A percentile compares a stretch with the other conserved stretches of the same genome.
phyloP scores from a whole-genome alignment of 2,329 filamentous ascomycete species.

The Tolypocladium sp. region DNA sequence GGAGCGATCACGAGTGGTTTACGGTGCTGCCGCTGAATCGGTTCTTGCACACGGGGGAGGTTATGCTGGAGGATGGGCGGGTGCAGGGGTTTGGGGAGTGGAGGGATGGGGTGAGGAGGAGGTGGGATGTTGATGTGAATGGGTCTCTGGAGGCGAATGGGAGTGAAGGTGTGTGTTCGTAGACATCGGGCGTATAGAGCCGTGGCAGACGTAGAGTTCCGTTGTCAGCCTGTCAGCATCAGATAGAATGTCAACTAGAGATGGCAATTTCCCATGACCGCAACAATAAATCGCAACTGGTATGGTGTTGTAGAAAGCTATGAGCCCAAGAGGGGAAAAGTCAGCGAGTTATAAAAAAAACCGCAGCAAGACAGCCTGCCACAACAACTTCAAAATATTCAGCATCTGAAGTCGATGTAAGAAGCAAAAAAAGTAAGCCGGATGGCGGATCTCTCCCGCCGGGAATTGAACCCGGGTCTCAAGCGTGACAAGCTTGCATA shows the following conservation, averaged over 20 bases:
- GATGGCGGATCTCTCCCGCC: slow-evolving; percentile 5
- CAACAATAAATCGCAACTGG: no score
- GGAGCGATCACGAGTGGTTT: slow-evolving; percentile 29
- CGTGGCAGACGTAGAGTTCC: no score
- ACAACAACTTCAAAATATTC: not conserved
- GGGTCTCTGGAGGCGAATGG: no score
- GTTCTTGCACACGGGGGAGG: slow-evolving; percentile 27
- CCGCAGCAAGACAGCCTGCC: no score
- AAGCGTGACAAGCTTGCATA: slow-evolving; percentile 6
- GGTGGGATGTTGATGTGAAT: slow-evolving; percentile 13
- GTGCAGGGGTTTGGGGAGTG: slow-evolving; percentile 25
- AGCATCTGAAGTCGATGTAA: not conserved
- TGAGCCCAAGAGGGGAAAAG: not conserved
- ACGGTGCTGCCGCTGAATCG: slow-evolving; percentile 24
- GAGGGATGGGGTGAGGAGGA: slow-evolving; percentile 22
- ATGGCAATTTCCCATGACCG: no score
- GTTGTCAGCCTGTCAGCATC: no score
- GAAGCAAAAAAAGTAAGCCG: not conserved
- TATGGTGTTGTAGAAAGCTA: not conserved
- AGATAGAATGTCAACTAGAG: no score
- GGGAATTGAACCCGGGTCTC: slow-evolving; percentile 6
- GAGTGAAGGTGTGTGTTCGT: not conserved
- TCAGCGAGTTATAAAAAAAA: not conserved
- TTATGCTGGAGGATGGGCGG: slow-evolving; percentile 20
- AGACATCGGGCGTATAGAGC: not conserved